Conservation (phyloP, 1,284 basidiomycete genomes). For the Malassezia caprae region DNA sequence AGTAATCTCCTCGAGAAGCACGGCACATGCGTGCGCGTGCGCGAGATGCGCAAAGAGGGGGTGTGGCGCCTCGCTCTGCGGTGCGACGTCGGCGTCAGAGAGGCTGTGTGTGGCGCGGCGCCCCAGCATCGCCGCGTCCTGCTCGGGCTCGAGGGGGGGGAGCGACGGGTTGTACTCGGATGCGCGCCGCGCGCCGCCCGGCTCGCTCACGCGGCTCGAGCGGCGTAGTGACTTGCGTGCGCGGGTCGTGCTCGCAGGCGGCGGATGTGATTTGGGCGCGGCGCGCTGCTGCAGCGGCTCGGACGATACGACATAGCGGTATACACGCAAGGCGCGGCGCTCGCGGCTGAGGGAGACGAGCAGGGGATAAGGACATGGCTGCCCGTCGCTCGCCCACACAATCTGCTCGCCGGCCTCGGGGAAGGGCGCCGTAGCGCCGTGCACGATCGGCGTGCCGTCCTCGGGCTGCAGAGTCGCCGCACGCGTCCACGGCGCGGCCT, state of each 20-base stretch:
- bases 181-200: not conserved
- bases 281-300: conserved; percentile 19
- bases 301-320: conserved; percentile 20
- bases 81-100: not conserved
- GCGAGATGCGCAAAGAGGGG: conserved; percentile 28
- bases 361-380: not conserved
- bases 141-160: not conserved
- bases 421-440: conserved; percentile 23
- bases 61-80: conserved; percentile 4
- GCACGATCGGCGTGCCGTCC: conserved; percentile 5
- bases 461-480: not conserved
- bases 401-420: conserved; percentile 25
- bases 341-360: conserved; percentile 22
- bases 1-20: conserved; percentile 30
- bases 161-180: conserved; percentile 2
- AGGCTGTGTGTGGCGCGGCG: conserved; percentile 3
- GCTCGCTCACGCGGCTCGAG: conserved; percentile 1
- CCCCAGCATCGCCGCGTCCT: not conserved
- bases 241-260: not conserved
- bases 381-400: conserved; percentile 17
- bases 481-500: conserved; percentile 17
- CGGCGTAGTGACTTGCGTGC: conserved; percentile 8
- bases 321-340: conserved; percentile 23
- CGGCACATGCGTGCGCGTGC: conserved; percentile 26
- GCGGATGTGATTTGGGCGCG: conserved; percentile 12